Conservation (phyloP, 345 rosid species). For the Erysimum cheiranthoides region DNA sequence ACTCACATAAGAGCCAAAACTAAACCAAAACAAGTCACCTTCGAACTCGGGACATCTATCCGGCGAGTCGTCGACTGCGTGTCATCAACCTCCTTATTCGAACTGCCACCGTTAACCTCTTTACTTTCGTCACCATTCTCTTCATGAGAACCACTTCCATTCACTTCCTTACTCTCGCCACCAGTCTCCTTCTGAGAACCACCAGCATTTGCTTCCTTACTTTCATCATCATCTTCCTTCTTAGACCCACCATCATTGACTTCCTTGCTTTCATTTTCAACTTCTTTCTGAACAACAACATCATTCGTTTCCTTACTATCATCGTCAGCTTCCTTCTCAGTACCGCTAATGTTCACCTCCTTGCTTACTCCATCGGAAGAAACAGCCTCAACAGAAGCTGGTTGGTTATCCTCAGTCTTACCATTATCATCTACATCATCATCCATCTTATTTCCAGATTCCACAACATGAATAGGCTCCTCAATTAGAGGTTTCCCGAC, state of each 20-base stretch:
- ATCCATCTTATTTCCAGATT: slow-evolving; percentile 6
- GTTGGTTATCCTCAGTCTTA: slow-evolving; percentile 35
- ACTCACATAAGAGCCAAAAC: background rate
- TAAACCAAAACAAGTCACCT: slow-evolving; percentile 50
- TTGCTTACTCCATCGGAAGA: slow-evolving; percentile 12
- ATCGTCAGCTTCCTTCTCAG: slow-evolving; percentile 1
- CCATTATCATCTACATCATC: slow-evolving; percentile 42
- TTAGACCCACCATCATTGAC: slow-evolving; percentile 35
- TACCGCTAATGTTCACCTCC: slow-evolving; percentile 19
- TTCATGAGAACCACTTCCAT: slow-evolving; percentile 34
- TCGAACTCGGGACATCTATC: slow-evolving; percentile 87
- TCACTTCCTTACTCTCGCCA: slow-evolving; percentile 28
- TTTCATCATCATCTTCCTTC: slow-evolving; percentile 12
- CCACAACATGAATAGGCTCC: slow-evolving; percentile 32
- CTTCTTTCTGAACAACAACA: slow-evolving; percentile 31
- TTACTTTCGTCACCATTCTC: slow-evolving; percentile 42
- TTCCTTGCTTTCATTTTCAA: slow-evolving; percentile 30
- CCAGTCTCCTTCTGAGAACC: slow-evolving; percentile 31
- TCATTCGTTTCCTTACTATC: slow-evolving; percentile 10
- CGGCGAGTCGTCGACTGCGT: slow-evolving; percentile 48
- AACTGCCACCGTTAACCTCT: slow-evolving; percentile 31
- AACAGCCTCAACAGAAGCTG: slow-evolving; percentile 34
- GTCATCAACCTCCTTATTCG: slow-evolving; percentile 38
- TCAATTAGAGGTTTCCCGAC: slow-evolving; percentile 21
- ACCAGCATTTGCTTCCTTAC: slow-evolving; percentile 32